phyloP scores from a whole-genome alignment of 345 rosid species.

The Melaleuca alternifolia region DNA sequence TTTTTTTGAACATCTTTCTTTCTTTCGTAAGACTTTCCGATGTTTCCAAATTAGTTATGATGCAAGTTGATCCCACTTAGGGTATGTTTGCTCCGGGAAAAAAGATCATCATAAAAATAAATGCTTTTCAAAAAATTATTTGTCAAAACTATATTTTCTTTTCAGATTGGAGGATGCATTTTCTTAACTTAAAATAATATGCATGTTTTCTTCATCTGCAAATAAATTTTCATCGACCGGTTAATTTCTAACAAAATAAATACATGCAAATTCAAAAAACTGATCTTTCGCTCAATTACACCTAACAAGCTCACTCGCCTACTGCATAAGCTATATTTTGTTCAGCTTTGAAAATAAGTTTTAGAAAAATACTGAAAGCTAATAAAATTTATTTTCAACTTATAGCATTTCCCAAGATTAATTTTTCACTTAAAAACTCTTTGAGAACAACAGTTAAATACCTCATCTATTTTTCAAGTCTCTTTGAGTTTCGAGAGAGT shows the following conservation, averaged over 20 bases:
- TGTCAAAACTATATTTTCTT: background rate
- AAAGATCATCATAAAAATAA: fast-evolving
- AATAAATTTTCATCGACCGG: background rate
- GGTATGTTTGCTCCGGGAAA: background rate
- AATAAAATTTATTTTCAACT: too few relatives aligned
- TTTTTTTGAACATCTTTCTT: background rate
- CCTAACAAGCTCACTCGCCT: too few relatives aligned
- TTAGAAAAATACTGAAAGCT: too few relatives aligned
- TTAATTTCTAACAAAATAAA: background rate
- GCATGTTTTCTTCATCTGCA: background rate
- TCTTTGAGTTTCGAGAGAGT: too few relatives aligned
- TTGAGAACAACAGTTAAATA: too few relatives aligned
- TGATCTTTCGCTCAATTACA: too few relatives aligned
- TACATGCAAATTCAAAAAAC: background rate
- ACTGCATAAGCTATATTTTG: too few relatives aligned
- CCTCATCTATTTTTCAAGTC: too few relatives aligned
- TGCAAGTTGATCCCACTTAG: background rate
- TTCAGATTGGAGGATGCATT: background rate
- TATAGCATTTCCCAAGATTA: too few relatives aligned
- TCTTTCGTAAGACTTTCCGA: background rate
- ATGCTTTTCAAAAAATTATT: fast-evolving
- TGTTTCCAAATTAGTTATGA: background rate
- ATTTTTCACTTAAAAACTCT: too few relatives aligned
- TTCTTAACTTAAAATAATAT: background rate
- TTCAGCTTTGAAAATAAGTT: too few relatives aligned